A percentile compares a stretch with the other conserved stretches of the same genome.
phyloP scores from a whole-genome alignment of 1,284 basidiomycete genomes.

The Schizophyllum amplum region DNA sequence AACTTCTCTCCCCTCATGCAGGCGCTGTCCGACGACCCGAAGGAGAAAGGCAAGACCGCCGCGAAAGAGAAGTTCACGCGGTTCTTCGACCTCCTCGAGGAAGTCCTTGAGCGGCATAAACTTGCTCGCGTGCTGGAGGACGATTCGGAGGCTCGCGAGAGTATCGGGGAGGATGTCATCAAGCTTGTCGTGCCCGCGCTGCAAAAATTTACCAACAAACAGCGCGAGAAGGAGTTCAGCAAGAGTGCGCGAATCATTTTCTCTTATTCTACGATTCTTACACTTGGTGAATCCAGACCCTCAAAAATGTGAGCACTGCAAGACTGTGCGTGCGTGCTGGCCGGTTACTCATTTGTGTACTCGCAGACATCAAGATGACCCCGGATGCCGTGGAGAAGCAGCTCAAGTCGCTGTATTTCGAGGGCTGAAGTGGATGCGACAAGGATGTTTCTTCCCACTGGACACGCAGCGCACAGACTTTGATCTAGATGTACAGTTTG shows the following conservation, averaged over 20 bases:
- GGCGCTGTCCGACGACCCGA: conserved; percentile 57
- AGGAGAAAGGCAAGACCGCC: conserved; percentile 52
- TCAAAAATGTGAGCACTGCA: conserved; percentile 57
- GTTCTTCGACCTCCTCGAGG: conserved; percentile 72
- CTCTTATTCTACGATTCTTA: conserved; percentile 7
- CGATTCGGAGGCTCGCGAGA: conserved; percentile 47
- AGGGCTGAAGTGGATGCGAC: no score
- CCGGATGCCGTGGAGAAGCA: conserved; percentile 67
- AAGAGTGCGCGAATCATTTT: conserved; percentile 57
- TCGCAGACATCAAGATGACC: conserved; percentile 68
- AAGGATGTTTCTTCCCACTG: no score
- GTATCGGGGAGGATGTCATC: conserved; percentile 61
- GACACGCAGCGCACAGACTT: no score
- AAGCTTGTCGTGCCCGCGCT: conserved; percentile 68
- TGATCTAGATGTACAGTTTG: no score
- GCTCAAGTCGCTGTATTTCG: conserved; percentile 51
- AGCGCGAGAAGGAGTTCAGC: conserved; percentile 72
- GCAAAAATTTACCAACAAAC: conserved; percentile 64
- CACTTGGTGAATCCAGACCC: conserved; percentile 42
- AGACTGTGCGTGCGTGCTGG: conserved; percentile 1
- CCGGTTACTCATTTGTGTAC: neutral
- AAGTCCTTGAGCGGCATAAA: conserved; percentile 65
- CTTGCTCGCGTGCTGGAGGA: conserved; percentile 63
- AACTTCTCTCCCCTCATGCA: conserved; percentile 74
- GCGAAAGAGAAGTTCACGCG: conserved; percentile 74